Conservation (phyloP, 2,329 filamentous ascomycete genomes). For the Mycosphaerella sp. region DNA sequence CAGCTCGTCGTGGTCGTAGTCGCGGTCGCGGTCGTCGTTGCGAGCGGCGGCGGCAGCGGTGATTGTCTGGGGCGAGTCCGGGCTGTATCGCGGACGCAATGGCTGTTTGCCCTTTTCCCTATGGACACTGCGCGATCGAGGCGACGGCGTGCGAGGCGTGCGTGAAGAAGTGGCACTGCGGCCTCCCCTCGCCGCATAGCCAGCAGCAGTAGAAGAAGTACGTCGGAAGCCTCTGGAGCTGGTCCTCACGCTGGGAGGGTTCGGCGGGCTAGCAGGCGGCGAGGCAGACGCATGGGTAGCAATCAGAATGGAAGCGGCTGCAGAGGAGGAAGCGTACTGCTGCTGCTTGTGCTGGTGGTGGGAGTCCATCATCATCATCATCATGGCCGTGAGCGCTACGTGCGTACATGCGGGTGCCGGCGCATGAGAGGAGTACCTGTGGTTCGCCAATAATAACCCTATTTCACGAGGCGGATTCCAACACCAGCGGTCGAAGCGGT, state of each 20-base stretch:
- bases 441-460: not conserved
- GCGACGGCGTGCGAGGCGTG: slow-evolving; percentile 14
- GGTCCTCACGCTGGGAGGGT: slow-evolving; percentile 3
- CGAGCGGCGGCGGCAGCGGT: not conserved
- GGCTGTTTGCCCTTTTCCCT: slow-evolving; percentile 13
- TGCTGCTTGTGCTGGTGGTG: not conserved
- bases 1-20: not conserved
- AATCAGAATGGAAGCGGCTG: not conserved
- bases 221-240: slow-evolving; percentile 7
- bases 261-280: slow-evolving; percentile 6
- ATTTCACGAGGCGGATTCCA: not conserved
- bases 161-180: not conserved
- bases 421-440: not conserved
- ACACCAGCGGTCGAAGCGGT: not conserved
- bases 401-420: not conserved
- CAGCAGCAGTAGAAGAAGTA: not conserved
- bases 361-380: not conserved
- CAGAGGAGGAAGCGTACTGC: slow-evolving; percentile 1
- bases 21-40: too few relatives aligned
- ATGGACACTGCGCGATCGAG: slow-evolving; percentile 3
- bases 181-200: not conserved
- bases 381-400: not conserved
- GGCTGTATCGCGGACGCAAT: slow-evolving; percentile 6
- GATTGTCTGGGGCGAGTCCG: slow-evolving; percentile 3
- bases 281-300: slow-evolving; percentile 1